These are phyloP conservation scores for Fusarium nisikadoi DNA, from an alignment of 2,329 filamentous ascomycete genomes.

Conservation along the genomic window DNA sequence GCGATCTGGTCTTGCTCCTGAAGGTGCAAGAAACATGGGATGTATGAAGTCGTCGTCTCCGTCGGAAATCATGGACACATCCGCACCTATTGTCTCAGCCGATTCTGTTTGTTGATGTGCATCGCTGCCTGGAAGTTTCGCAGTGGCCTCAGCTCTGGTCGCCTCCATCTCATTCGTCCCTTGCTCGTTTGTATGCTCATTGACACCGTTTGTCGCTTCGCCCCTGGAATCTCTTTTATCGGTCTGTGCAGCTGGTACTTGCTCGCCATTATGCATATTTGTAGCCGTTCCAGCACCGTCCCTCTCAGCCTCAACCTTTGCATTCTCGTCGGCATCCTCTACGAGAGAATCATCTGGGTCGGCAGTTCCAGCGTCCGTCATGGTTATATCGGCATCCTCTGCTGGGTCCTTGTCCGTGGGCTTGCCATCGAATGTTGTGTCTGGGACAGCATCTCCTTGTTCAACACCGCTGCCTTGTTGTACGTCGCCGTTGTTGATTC, in stretches of 20 bases:
- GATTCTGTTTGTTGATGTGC: conserved; percentile 10
- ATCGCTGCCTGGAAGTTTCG: conserved; percentile 5
- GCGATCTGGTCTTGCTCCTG: conserved; percentile 70
- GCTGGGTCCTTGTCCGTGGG: conserved; percentile 18
- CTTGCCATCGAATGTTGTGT: conserved; percentile 7
- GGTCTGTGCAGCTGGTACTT: not conserved
- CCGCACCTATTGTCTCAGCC: conserved; percentile 16
- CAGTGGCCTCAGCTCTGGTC: not conserved
- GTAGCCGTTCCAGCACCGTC: not conserved
- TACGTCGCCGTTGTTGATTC: conserved; percentile 41
- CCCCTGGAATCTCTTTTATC: not conserved
- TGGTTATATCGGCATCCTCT: conserved; percentile 44
- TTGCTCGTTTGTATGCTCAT: conserved; percentile 1
- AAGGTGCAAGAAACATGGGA: conserved; percentile 77
- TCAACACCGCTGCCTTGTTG: conserved; percentile 24
- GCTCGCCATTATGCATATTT: conserved; percentile 23
- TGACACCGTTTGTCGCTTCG: conserved; percentile 11
- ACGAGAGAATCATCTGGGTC: conserved; percentile 36
- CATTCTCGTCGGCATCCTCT: conserved; percentile 16
- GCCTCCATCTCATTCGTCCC: not conserved
- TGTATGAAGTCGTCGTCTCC: conserved; percentile 70
- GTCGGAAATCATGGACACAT: conserved; percentile 8
- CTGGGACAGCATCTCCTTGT: conserved; percentile 1
- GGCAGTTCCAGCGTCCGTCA: conserved; percentile 46
- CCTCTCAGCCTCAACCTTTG: conserved; percentile 17